These are phyloP conservation scores for Cutaneotrichosporon sp. DNA, from an alignment of 1,284 basidiomycete species.

Conservation along the genomic window DNA sequence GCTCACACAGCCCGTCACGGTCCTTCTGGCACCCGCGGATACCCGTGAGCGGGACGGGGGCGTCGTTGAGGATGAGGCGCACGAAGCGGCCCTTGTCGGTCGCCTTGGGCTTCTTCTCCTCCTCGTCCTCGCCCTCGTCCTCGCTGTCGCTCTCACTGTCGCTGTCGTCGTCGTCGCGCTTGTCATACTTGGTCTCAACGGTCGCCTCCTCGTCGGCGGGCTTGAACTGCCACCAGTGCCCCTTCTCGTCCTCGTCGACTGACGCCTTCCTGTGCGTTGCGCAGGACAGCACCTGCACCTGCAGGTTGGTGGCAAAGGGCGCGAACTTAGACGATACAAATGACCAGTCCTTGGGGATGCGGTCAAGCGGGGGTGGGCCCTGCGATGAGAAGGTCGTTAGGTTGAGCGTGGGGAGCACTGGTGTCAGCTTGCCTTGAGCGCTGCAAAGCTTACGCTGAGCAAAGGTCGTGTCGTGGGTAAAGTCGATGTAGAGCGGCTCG, in stretches of 20 bases:
- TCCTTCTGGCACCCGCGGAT: constrained; percentile 37
- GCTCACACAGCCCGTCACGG: constrained; percentile 61
- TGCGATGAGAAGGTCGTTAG: constrained; percentile 66
- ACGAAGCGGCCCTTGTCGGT: constrained; percentile 51
- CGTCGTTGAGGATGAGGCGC: constrained; percentile 60
- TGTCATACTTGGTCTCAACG: constrained; percentile 7
- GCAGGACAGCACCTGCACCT: constrained; percentile 65
- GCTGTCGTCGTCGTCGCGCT: constrained; percentile 11
- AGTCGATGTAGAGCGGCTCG: constrained; percentile 58
- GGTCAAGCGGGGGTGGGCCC: constrained; percentile 70
- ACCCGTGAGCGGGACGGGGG: constrained; percentile 64
- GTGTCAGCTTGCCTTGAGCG: constrained; percentile 17
- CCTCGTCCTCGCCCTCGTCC: too few relatives aligned
- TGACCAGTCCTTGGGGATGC: constrained; percentile 63
- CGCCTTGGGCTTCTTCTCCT: constrained; percentile 26
- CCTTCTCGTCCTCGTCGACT: not conserved
- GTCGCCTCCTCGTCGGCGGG: constrained; percentile 7
- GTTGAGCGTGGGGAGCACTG: constrained; percentile 64
- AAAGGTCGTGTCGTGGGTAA: constrained; percentile 52
- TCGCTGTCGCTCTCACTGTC: constrained; percentile 1
- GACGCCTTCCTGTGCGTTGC: not conserved
- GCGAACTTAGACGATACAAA: constrained; percentile 51
- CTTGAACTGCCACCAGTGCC: constrained; percentile 21
- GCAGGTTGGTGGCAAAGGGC: constrained; percentile 62
- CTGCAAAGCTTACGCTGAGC: constrained; percentile 36